Base-by-base conservation (phyloP, 139 green algal genomes). In the Pleodorina starrii region DNA sequence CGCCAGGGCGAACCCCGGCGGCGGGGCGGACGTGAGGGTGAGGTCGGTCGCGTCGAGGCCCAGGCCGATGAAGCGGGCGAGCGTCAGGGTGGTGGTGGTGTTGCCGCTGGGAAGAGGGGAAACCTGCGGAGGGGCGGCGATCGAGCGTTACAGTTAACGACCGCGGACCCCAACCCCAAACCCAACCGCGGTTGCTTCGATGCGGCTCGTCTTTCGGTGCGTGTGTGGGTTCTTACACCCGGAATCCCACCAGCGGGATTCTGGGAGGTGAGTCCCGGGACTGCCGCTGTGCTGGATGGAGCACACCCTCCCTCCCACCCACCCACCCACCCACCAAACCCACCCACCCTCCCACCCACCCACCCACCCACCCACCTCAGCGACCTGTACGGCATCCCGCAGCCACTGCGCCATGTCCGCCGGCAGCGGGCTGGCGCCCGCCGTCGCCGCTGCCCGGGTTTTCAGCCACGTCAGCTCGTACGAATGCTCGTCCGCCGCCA, bases 401-500 rank as follows among this genome's bases (percentile, higher is more conserved):
- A 87, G 80, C 80, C 80, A 87, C 5, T 12, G 6, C 12, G 19
- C 23, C 44, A 40, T 66, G 35, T 50, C 44, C 5, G 46, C 2
- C 44, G 29, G 5, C 32, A 71, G 44, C 44, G 29, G 23, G 40
- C 5, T 36, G 43, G 46, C 35, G 0, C 0, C 10, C 9, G 51
- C 38, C 21, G 9, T 5, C 11, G 9, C 1, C 2, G 29, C 23
- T 5, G 5, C 19, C 12, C 25, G 29, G 32, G 25, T 35, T 7
- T 19, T 21, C 0, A 80, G n/a, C 82, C 82, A 88, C 0, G 60
- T 40, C 6, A 32, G 0, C 60, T 71, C 44, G 66, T 88, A 79
- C 63, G 82, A 69, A 17, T 29, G 66, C 66, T 88, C 82, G 44
- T 88, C 82, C 29, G 10, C 23, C 66, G 82, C 42, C 35, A 88